Percentiles rank a stretch among this genome's conserved stretches.
Conservation (phyloP, 2,329 filamentous ascomycete genomes). For the Grosmannia penicillata region DNA sequence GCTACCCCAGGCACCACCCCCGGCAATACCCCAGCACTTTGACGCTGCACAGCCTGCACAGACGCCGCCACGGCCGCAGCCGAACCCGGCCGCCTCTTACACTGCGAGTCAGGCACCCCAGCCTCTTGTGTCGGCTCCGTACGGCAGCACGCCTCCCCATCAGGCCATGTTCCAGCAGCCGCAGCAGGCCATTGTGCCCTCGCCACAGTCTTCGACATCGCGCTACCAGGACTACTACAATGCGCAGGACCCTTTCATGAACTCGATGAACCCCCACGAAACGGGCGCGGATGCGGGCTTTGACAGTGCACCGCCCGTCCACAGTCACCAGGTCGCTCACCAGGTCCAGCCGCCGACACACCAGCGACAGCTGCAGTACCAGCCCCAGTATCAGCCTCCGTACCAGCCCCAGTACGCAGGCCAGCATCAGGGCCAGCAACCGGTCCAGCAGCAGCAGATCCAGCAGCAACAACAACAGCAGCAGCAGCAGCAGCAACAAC, state of each 20-base stretch:
- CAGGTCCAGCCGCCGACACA: too few relatives aligned
- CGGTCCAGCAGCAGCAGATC: neutral
- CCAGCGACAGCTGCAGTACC: too few relatives aligned
- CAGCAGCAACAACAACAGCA: neutral
- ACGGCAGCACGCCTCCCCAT: slow-evolving; percentile 4
- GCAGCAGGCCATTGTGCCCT: too few relatives aligned
- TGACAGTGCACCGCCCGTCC: too few relatives aligned
- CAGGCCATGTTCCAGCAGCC: neutral
- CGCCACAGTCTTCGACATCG: too few relatives aligned
- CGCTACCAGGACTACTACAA: too few relatives aligned
- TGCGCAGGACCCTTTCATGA: too few relatives aligned
- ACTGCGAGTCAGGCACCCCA: slow-evolving; percentile 27
- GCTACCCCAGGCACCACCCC: neutral
- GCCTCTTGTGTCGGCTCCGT: slow-evolving; percentile 1
- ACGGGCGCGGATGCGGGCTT: too few relatives aligned
- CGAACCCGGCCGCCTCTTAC: slow-evolving; percentile 20
- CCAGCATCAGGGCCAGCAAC: slow-evolving; percentile 1
- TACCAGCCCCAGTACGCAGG: too few relatives aligned
- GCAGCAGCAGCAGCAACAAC: neutral
- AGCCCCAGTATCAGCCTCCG: too few relatives aligned
- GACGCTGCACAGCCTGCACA: slow-evolving; percentile 16
- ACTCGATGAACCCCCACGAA: too few relatives aligned
- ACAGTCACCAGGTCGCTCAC: too few relatives aligned
- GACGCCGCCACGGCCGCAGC: slow-evolving; percentile 23
- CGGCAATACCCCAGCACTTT: slow-evolving; percentile 24